Conservation (phyloP, 257 asterid genomes). For the Eucommia ulmoides region DNA sequence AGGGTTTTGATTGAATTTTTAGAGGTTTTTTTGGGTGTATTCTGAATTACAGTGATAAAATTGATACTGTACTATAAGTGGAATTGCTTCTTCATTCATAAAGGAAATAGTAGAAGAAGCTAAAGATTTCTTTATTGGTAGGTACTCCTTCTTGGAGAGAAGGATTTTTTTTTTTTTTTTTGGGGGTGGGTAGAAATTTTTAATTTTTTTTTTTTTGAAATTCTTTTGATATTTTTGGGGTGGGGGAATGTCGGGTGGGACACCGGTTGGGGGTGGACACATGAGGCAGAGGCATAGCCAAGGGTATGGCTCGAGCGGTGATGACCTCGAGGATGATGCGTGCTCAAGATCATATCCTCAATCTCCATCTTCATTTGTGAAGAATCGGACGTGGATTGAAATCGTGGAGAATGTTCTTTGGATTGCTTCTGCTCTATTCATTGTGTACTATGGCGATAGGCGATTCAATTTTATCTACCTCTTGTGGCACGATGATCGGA, state of each 20-base stretch:
- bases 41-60: slow-evolving; percentile 2
- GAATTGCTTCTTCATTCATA: slow-evolving; percentile 8
- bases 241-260: slow-evolving; percentile 40
- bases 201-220: not conserved
- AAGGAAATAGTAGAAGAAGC: not conserved
- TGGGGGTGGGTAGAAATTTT: not conserved
- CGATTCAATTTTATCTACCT: slow-evolving; percentile 39
- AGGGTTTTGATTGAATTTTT: slow-evolving; percentile 17
- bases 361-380: slow-evolving; percentile 18
- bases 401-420: slow-evolving; percentile 40
- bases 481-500: slow-evolving; percentile 38
- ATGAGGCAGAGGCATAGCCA: slow-evolving; percentile 56
- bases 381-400: slow-evolving; percentile 36
- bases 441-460: slow-evolving; percentile 42
- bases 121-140: not conserved
- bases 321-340: slow-evolving; percentile 63
- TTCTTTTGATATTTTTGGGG: not conserved
- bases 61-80: slow-evolving; percentile 2
- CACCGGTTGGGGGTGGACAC: slow-evolving; percentile 37
- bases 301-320: slow-evolving; percentile 51
- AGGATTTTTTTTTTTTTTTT: too few relatives aligned
- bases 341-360: slow-evolving; percentile 27
- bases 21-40: slow-evolving; percentile 4
- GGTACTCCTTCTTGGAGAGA: not conserved
- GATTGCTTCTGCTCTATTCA: slow-evolving; percentile 42